Evolutionary conservation across 2,329 filamentous ascomycete genomes (phyloP).

Genomic region (Metarhizium sp.): DNA sequence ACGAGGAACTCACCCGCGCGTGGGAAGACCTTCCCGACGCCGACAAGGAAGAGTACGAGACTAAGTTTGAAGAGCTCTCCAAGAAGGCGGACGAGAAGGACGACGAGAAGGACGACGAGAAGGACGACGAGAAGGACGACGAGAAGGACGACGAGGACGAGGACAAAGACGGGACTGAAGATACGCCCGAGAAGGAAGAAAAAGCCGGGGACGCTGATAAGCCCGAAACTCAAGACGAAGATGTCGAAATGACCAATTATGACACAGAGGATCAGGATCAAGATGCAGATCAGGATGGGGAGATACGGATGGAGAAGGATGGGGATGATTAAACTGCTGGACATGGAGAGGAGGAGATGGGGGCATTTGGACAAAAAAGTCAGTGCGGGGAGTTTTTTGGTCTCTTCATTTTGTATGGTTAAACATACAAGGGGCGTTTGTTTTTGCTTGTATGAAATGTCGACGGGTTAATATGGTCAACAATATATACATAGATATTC

Average conservation of each 20-base stretch:
- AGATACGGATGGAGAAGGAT: slow-evolving; percentile 24
- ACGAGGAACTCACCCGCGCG: slow-evolving; percentile 44
- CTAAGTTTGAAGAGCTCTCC: slow-evolving; percentile 19
- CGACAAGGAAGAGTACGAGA: slow-evolving; percentile 39
- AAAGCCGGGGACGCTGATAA: slow-evolving; percentile 15
- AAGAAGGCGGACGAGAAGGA: slow-evolving; percentile 18
- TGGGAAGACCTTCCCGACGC: slow-evolving; percentile 45
- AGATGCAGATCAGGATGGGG: slow-evolving; percentile 6
- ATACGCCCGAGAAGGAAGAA: slow-evolving; percentile 12
- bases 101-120: slow-evolving; percentile 16
- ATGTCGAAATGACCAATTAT: slow-evolving; percentile 39
- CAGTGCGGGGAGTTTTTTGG: slow-evolving; percentile 2
- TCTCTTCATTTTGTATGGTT: neutral
- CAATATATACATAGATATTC: too few relatives aligned
- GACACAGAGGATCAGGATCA: slow-evolving; percentile 30
- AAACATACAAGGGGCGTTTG: neutral
- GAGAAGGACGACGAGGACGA: slow-evolving; percentile 16
- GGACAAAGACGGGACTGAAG: slow-evolving; percentile 9
- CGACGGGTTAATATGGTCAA: neutral
- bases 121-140: slow-evolving; percentile 15
- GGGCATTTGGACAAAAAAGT: neutral
- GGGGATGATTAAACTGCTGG: slow-evolving; percentile 18
- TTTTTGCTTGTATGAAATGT: neutral
- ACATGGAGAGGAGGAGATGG: neutral
- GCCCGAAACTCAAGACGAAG: slow-evolving; percentile 32